These are phyloP conservation scores for Teunomyces kruisii DNA, from an alignment of 805 yeast genomes.

Conservation along the genomic window DNA sequence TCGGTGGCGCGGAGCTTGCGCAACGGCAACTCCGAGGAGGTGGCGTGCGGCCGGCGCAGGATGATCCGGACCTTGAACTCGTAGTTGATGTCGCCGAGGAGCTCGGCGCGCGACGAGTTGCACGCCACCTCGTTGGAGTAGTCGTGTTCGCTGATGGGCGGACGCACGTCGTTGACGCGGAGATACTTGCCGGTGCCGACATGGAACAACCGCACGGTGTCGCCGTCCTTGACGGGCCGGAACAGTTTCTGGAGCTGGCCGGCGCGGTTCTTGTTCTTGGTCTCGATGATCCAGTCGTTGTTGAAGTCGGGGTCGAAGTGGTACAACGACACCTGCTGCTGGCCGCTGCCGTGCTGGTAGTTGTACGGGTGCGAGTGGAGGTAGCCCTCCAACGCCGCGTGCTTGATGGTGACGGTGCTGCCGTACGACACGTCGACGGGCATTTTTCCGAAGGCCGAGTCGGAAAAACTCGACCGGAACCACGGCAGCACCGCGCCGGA, in stretches of 20 bases:
- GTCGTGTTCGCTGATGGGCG: constrained; percentile 89
- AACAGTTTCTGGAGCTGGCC: constrained; percentile 39
- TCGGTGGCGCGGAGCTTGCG: constrained; percentile 54
- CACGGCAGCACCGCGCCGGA: constrained; percentile 63
- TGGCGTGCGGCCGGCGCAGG: constrained; percentile 30
- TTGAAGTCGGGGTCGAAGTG: constrained; percentile 56
- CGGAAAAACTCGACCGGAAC: constrained; percentile 60
- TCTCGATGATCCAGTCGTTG: constrained; percentile 74
- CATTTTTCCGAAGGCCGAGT: constrained; percentile 34
- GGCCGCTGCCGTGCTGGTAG: constrained; percentile 65
- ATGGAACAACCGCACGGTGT: constrained; percentile 68
- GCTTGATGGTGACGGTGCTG: constrained; percentile 69
- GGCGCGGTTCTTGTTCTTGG: constrained; percentile 29
- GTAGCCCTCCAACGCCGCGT: constrained; percentile 68
- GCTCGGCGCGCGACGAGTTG: constrained; percentile 56
- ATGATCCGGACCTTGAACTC: constrained; percentile 62
- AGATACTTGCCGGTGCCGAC: constrained; percentile 63
- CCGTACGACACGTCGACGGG: constrained; percentile 76
- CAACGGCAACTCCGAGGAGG: constrained; percentile 31
- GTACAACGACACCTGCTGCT: constrained; percentile 79
- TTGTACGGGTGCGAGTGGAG: constrained; percentile 71
- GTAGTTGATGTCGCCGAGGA: constrained; percentile 66
- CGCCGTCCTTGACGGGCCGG: constrained; percentile 51
- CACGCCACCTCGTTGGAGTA: constrained; percentile 83
- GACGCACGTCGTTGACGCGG: constrained; percentile 69